Base-by-base conservation (phyloP, 495 filamentous ascomycete species). In the Paragyromitra xinjiangensis region DNA sequence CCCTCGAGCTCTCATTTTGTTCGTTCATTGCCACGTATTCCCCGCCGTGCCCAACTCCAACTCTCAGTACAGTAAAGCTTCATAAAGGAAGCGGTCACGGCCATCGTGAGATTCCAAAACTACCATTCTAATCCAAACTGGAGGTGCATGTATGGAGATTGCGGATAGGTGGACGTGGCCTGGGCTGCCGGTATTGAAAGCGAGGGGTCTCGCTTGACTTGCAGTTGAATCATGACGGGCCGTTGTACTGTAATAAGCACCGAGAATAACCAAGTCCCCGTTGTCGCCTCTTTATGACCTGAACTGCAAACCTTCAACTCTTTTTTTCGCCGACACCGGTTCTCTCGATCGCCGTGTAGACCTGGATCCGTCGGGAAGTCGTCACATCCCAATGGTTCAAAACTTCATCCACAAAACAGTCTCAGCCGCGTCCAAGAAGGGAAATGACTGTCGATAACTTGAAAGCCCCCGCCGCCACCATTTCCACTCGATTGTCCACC, bases 51-150 rank as follows among this genome's bases (percentile, higher is more conserved):
- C 69, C 68, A 59, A 64, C 73, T 76, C 59, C 16, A 73, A 59
- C 71, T 77, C 74, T 77, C 74, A 73, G 74, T 77, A 73, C 22
- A 73, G 74, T 77, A 77, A 77, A 73, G 74, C 69, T 73, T 77
- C 69, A 73, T 73, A 77, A 77, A 73, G 22, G 69, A 40, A 73
- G 69, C 40, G 51, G 74, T 77, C 74, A 77, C 74, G 69, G 69
- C 62, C 74, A 77, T 77, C 74, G 74, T 73, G 74, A 73, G 74
- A 77, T 77, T 77, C 51, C 34, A 61, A 76, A 77, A 77, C 61
- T 77, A 73, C 61, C 61, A 73, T 77, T 77, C 53, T 65, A 77
- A 77, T 65, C 62, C 74, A 66, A 66, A 62, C 74, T 40, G 16
- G 62, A 53, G 51, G 51, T 77, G 74, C 74, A 77, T 77, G 34